Evolutionary conservation across 2,329 filamentous ascomycete species (phyloP).

Genomic region (Botryotinia narcissicola): DNA sequence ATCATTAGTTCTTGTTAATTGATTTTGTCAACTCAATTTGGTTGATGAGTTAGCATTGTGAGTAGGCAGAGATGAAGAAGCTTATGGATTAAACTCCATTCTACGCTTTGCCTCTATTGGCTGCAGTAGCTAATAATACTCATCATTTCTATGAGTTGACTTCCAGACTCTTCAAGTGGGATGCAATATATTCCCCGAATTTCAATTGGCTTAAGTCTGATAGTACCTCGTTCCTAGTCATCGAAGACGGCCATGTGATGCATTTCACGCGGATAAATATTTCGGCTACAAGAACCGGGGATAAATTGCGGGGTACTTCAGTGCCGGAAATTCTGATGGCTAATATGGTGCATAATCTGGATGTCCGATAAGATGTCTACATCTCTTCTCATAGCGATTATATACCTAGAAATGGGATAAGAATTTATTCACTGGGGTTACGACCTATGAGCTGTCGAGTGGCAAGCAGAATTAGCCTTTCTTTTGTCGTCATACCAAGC

Average conservation of each 20-base stretch:
- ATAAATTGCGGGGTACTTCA: slow-evolving; percentile 6
- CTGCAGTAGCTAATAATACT: background rate
- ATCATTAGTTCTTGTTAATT: background rate
- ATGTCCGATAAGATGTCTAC: background rate
- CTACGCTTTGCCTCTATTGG: background rate
- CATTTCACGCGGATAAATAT: background rate
- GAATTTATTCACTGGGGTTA: background rate
- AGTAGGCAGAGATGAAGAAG: background rate
- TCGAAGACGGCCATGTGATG: background rate
- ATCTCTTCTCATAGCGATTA: background rate
- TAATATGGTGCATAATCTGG: background rate
- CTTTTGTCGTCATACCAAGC: background rate
- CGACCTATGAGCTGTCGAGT: background rate
- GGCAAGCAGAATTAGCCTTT: background rate
- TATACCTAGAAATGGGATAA: background rate
- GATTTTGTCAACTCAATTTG: background rate
- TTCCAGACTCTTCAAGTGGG: background rate
- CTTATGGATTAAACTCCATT: background rate
- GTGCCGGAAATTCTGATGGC: background rate
- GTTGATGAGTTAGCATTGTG: background rate
- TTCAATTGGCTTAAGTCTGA: background rate
- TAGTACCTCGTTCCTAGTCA: background rate
- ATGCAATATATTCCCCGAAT: background rate
- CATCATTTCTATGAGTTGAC: background rate
- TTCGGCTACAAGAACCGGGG: background rate